Conservation (phyloP, 768 basidiomycete species). For the Kwoniella bestiolae region DNA sequence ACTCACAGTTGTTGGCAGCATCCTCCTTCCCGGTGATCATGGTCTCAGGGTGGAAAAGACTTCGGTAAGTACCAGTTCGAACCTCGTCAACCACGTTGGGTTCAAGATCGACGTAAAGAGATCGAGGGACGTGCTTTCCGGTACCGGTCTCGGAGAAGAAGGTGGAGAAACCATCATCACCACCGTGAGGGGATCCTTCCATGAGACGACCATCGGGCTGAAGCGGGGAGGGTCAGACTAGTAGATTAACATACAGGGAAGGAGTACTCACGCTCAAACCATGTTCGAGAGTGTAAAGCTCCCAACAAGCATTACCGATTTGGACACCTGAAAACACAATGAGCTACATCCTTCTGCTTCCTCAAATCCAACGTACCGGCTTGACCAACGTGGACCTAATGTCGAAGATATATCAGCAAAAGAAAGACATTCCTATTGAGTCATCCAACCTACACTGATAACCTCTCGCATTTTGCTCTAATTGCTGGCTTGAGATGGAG, state of each 20-base stretch:
- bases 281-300: constrained; percentile 98
- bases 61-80: constrained; percentile 90
- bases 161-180: constrained; percentile 93
- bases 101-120: constrained; percentile 80
- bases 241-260: neutral
- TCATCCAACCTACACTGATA: constrained; percentile 70
- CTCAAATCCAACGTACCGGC: constrained; percentile 60
- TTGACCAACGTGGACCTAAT: constrained; percentile 82
- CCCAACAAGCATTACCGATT: constrained; percentile 97
- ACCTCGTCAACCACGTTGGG: constrained; percentile 98
- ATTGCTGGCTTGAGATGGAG: neutral
- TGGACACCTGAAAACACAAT: constrained; percentile 52
- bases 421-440: neutral
- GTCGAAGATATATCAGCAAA: constrained; percentile 22
- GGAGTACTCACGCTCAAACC: constrained; percentile 75
- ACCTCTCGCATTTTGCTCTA: constrained; percentile 64
- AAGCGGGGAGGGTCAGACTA: constrained; percentile 2
- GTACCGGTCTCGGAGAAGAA: constrained; percentile 99
- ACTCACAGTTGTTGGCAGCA: constrained; percentile 95
- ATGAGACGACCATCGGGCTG: constrained; percentile 93
- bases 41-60: constrained; percentile 97
- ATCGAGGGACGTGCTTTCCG: constrained; percentile 96
- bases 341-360: neutral
- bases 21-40: constrained; percentile 99
- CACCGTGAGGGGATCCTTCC: constrained; percentile 73